Conservation (phyloP, 176 grass and related monocot species). For the Triticum turgidum region DNA sequence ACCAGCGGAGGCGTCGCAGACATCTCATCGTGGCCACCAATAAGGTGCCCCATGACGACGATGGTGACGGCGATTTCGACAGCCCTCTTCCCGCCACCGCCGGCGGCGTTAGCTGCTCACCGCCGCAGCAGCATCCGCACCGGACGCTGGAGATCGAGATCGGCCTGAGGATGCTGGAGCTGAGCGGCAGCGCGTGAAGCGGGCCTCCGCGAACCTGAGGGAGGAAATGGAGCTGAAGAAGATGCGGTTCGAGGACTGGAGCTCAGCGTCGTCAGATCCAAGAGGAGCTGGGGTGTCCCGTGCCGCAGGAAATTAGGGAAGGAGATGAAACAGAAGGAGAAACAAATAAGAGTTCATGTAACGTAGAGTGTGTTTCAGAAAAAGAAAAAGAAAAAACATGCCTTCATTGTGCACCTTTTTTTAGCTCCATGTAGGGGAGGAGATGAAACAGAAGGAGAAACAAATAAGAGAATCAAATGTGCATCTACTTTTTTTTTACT, state of each 20-base stretch:
- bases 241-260: background rate
- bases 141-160: background rate
- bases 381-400: too few species aligned
- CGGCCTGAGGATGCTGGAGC: background rate
- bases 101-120: background rate
- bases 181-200: background rate
- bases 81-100: background rate
- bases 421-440: background rate
- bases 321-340: background rate
- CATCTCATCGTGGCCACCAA: background rate
- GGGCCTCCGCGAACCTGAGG: background rate
- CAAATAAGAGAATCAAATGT: background rate
- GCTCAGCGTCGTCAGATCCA: background rate
- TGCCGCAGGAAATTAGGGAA: too few species aligned
- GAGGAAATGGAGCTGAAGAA: background rate
- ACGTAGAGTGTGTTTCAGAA: background rate
- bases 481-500: background rate
- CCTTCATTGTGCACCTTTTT: too few species aligned
- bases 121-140: too few species aligned
- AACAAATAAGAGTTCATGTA: background rate
- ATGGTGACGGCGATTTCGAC: background rate
- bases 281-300: background rate
- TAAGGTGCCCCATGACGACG: background rate
- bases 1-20: background rate
- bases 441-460: background rate